phyloP scores from a whole-genome alignment of 331 rosid genomes.

The Quercus phellos region DNA sequence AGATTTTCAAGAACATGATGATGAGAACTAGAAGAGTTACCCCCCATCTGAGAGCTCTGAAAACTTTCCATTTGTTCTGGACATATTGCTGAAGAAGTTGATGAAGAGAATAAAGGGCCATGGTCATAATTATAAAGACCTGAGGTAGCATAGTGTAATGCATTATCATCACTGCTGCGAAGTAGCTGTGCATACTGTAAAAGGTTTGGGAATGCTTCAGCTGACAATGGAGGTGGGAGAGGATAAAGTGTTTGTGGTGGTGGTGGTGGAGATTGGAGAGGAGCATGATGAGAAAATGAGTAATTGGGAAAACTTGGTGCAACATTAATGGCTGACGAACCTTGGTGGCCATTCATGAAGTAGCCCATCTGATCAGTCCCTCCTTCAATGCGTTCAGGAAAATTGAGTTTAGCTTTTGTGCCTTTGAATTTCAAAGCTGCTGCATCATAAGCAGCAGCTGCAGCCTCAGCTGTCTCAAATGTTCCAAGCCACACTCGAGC shows the following conservation, averaged over 20 bases:
- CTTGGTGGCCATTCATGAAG: background rate
- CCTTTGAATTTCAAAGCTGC: constrained; percentile 55
- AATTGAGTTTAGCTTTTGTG: constrained; percentile 53
- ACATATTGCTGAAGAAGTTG: background rate
- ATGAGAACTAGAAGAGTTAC: background rate
- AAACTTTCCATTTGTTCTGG: background rate
- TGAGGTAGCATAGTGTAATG: constrained; percentile 23
- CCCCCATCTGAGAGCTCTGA: background rate
- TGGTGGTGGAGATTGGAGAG: background rate
- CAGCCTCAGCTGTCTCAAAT: constrained; percentile 57
- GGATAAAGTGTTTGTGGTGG: background rate
- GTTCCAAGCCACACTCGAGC: constrained; percentile 66
- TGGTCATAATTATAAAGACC: constrained; percentile 11
- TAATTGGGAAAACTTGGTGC: background rate
- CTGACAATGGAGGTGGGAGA: background rate
- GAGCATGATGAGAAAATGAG: background rate
- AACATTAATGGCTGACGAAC: background rate
- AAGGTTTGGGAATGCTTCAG: constrained; percentile 31
- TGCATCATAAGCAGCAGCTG: constrained; percentile 45
- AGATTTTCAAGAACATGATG: background rate
- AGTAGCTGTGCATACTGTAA: constrained; percentile 41
- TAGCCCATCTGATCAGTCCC: background rate
- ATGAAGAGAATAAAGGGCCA: background rate
- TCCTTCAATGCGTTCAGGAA: constrained; percentile 35
- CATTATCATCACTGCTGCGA: constrained; percentile 31